A percentile compares a stretch with the other conserved stretches of the same genome.
phyloP scores from a whole-genome alignment of 345 rosid genomes.

The Barbarea vulgaris region DNA sequence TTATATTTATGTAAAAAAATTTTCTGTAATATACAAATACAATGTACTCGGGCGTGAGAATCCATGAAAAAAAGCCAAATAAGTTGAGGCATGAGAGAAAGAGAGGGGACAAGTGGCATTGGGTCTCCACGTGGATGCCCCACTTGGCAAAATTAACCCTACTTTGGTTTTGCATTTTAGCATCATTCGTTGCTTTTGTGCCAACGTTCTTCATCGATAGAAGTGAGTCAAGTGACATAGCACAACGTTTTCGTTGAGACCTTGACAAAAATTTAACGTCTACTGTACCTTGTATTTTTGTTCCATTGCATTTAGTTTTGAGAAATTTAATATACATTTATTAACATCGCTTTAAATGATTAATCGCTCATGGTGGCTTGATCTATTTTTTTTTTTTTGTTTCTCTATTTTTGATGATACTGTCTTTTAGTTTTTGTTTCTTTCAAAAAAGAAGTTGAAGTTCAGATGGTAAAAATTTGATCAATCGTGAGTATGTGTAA shows the following conservation, averaged over 20 bases:
- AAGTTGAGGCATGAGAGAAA: background rate
- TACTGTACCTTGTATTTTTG: background rate
- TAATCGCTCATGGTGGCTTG: background rate
- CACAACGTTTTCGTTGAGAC: constrained; percentile 1
- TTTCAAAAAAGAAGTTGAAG: too few species aligned
- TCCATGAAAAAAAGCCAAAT: constrained; percentile 27
- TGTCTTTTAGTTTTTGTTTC: background rate
- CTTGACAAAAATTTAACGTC: background rate
- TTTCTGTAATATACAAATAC: too few species aligned
- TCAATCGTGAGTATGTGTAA: background rate
- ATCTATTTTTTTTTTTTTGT: background rate
- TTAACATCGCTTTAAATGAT: background rate
- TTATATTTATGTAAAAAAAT: too few species aligned
- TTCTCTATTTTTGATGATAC: background rate
- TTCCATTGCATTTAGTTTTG: background rate
- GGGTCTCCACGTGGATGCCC: constrained; percentile 36
- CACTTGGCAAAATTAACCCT: constrained; percentile 36
- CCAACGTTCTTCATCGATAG: background rate
- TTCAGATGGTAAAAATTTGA: background rate
- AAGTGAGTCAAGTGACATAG: background rate
- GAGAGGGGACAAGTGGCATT: constrained; percentile 29
- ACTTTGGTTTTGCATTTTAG: constrained; percentile 16
- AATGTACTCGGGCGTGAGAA: constrained; percentile 30
- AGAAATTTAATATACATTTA: background rate
- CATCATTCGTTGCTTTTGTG: constrained; percentile 12